phyloP scores from a whole-genome alignment of 176 grass and related monocot genomes.

The Metroxylon sagu region DNA sequence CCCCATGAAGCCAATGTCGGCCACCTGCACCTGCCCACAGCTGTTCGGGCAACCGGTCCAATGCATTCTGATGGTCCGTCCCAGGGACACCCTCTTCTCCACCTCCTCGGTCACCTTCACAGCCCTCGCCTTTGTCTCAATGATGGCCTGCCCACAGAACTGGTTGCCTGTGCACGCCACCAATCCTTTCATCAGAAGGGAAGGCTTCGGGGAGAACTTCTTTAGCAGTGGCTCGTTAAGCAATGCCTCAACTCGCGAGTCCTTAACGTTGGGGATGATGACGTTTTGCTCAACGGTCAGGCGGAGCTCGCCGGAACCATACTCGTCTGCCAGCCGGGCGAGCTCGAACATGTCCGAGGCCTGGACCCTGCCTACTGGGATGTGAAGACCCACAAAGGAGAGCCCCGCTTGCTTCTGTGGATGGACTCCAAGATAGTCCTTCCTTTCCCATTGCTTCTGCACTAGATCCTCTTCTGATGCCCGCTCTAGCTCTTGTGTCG shows the following conservation, averaged over 20 bases:
- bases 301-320: conserved; percentile 66
- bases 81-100: conserved; percentile 52
- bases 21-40: conserved; percentile 91
- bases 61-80: conserved; percentile 57
- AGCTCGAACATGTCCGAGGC: conserved; percentile 83
- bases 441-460: conserved; percentile 56
- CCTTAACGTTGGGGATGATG: conserved; percentile 62
- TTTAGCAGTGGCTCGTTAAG: conserved; percentile 56
- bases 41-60: conserved; percentile 76
- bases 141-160: conserved; percentile 96
- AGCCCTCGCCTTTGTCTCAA: conserved; percentile 79
- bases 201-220: conserved; percentile 53
- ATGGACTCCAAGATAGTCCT: conserved; percentile 67
- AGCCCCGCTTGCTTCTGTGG: conserved; percentile 70
- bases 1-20: conserved; percentile 93
- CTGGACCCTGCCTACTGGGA: conserved; percentile 64
- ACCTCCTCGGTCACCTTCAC: conserved; percentile 74
- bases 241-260: conserved; percentile 36
- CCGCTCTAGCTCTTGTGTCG: conserved; percentile 35
- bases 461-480: conserved; percentile 47
- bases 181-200: conserved; percentile 55
- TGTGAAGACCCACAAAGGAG: conserved; percentile 63
- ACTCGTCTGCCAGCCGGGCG: conserved; percentile 67
- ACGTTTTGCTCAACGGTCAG: conserved; percentile 92
- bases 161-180: conserved; percentile 87